Evolutionary conservation across 805 yeast species (phyloP), one percentile per base, ranked within the genome.

Genomic region (Candida bentonensis): DNA sequence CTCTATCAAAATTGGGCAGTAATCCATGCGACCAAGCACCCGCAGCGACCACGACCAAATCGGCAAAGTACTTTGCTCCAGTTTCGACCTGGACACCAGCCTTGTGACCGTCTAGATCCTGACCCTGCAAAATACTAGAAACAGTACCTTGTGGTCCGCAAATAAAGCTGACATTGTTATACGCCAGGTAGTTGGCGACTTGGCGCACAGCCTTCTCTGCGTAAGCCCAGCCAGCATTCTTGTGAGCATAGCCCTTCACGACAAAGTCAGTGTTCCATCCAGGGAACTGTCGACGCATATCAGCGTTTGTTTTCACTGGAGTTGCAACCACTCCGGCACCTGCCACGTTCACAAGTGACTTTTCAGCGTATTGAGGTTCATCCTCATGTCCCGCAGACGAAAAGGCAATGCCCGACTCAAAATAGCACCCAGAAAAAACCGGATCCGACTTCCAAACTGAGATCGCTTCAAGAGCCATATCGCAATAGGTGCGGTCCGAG

Each of bases 391-490:
- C 50, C 4, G 68, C 68, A 2, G 67, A 61, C n/a, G 69, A 47
- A 47, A 67, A 57, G 3, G 69, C 48, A 47, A 74, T 57, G 1
- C 75, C 74, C 52, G 69, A 64, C 44, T 67, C 64, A 41, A 58
- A 58, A 47, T 64, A 70, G 2, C 54, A 50, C 1, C 56, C 63
- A 25, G 57, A 51, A 42, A 52, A 67, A 3, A 60, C 47, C 3
- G 65, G 62, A 44, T 67, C 62, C 9, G 40, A 46, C 22, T 55
- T 55, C 74, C 74, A 70, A 25, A 48, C 40, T 5, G 55, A 45
- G 25, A 67, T 52, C 3, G 74, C 73, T 49, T 70, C 75, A 4
- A 69, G 58, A 3, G 71, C 55, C 47, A 70, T 44, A 42, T 58
- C 56, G 4, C 72, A 52, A 46, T 70, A 69, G 15, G 57, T 51